Conservation (phyloP, 352 stramenopile species). For the Phytophthora foliorum region DNA sequence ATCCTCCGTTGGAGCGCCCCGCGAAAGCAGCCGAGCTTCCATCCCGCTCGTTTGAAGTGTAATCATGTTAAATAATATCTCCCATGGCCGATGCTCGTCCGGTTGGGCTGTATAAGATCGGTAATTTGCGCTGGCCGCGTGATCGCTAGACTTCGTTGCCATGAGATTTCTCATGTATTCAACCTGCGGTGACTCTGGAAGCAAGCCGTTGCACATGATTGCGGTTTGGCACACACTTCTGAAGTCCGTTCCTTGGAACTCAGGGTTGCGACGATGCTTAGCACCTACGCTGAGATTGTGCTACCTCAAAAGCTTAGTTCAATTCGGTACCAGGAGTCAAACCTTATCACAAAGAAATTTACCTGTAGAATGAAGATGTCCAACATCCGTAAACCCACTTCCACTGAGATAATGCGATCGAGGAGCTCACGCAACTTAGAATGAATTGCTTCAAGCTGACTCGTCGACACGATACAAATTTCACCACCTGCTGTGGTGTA, state of each 20-base stretch:
- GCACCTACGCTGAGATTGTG: neutral
- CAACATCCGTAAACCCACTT: constrained; percentile 19
- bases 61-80: constrained; percentile 10
- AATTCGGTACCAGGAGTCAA: too few relatives aligned
- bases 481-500: too few relatives aligned
- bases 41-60: neutral
- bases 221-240: neutral
- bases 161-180: neutral
- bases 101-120: neutral
- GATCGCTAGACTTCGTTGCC: neutral
- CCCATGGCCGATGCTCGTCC: constrained; percentile 2
- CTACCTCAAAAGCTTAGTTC: too few relatives aligned
- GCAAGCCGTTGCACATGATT: neutral
- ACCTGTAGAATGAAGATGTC: constrained; percentile 12
- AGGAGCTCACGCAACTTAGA: constrained; percentile 14
- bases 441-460: constrained; percentile 18
- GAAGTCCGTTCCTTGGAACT: neutral
- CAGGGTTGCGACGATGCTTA: neutral
- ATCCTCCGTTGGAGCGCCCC: too few relatives aligned
- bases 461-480: constrained; percentile 22
- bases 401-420: constrained; percentile 2
- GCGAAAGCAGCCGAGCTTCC: constrained; percentile 5
- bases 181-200: neutral
- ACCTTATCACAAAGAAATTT: constrained; percentile 1
- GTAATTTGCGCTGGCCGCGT: neutral